These are phyloP conservation scores for Cadophora luteo-olivacea DNA, from an alignment of 2,329 filamentous ascomycete species.

Conservation along the genomic window DNA sequence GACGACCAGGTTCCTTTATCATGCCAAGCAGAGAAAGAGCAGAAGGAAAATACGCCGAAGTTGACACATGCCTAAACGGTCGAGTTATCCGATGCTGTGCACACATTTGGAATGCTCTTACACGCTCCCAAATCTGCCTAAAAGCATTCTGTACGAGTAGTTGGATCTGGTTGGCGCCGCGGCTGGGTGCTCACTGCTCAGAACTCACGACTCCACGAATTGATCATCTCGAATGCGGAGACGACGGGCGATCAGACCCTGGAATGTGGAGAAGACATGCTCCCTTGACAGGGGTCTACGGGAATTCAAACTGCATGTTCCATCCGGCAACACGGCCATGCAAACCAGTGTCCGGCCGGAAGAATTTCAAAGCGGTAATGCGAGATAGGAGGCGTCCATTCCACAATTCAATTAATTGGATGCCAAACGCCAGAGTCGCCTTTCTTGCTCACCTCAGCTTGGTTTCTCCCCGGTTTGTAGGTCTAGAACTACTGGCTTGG, in stretches of 20 bases:
- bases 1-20: conserved; percentile 17
- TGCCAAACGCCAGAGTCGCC: background rate
- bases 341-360: conserved; percentile 12
- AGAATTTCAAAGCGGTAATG: conserved; percentile 26
- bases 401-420: background rate
- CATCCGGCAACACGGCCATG: conserved; percentile 5
- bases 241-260: conserved; percentile 24
- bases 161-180: conserved; percentile 6
- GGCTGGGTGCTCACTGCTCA: background rate
- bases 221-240: conserved; percentile 26
- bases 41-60: background rate
- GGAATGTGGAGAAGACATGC: conserved; percentile 20
- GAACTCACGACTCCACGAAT: conserved; percentile 18
- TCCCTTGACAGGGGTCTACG: conserved; percentile 12
- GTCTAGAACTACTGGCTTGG: conserved; percentile 5
- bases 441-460: conserved; percentile 10
- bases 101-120: conserved; percentile 4
- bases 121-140: conserved; percentile 11
- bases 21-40: conserved; percentile 13
- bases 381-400: conserved; percentile 17
- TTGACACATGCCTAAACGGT: conserved; percentile 24
- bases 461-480: conserved; percentile 1
- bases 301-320: conserved; percentile 12
- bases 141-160: background rate
- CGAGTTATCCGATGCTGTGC: conserved; percentile 1